Evolutionary conservation across 2,329 filamentous ascomycete genomes (phyloP), one percentile per base, ranked within the genome.

Genomic region (Leptographium lundbergii): DNA sequence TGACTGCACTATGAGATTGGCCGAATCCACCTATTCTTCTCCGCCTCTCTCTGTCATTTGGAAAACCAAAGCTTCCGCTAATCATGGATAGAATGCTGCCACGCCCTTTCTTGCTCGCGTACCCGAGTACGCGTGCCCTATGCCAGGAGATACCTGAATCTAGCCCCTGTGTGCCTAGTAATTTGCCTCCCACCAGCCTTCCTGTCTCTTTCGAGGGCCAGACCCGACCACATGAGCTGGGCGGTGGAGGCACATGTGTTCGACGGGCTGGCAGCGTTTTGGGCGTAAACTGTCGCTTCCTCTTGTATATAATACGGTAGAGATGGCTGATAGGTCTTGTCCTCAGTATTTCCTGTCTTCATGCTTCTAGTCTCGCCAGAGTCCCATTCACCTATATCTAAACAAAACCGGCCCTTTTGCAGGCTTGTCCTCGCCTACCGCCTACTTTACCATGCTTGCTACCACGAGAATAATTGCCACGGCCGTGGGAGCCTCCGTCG

Each of bases 401-500:
- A 9, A 34, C 32, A 34, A 34, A 9, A 34, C 2, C 32, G 32
- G 32, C 32, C 32, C 32, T 34, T 29, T 34, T 34, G 9, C 32
- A 34, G 32, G 32, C 32, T 34, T 42, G 39, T 19, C 11, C 39
- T 42, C 39, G 9, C 14, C 19, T 14, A 19, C 13, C 39, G 14
- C 42, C 7, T 34, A 17, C 17, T 24, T 4, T 45, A 54, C 7
- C 24, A 58, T 56, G 55, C 39, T 14, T 6, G 36, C 24, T 14
- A 45, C 17, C 14, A 14, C 36, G 53, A 59, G 32, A 19, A 4
- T 25, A 25, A 6, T 48, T 10, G 24, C 47, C 53, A 34, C 60
- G 52, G 54, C 66, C 17, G 61, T 56, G 7, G 61, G 53, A 11
- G 53, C 57, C 42, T 32, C 66, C 27, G n/a, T 61, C 4, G 24